phyloP scores from a whole-genome alignment of 495 filamentous ascomycete species.

The Xylaria intraflava region DNA sequence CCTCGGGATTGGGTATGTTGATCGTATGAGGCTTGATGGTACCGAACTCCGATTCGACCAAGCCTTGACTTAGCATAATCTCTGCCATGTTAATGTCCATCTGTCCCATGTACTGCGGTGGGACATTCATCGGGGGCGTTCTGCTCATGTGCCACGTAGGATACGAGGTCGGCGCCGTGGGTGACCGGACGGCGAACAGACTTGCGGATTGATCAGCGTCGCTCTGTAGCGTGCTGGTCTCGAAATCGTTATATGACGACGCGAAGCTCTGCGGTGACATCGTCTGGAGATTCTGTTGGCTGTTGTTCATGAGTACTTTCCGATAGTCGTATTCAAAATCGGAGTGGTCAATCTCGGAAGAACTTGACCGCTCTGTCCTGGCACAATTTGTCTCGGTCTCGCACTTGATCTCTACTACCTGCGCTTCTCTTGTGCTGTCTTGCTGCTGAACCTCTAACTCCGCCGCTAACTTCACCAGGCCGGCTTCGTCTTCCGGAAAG shows the following conservation, averaged over 20 bases:
- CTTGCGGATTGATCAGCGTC: constrained; percentile 20
- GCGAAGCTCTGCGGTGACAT: constrained; percentile 42
- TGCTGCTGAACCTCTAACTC: constrained; percentile 40
- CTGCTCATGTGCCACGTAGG: constrained; percentile 32
- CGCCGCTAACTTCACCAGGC: constrained; percentile 43
- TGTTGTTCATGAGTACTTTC: constrained; percentile 28
- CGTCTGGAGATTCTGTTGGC: constrained; percentile 28
- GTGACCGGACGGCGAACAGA: constrained; percentile 28
- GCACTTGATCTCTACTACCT: constrained; percentile 27
- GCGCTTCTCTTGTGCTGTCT: constrained; percentile 24
- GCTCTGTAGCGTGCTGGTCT: constrained; percentile 27
- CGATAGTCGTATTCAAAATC: constrained; percentile 47
- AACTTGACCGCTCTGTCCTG: constrained; percentile 43
- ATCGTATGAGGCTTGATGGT: constrained; percentile 44
- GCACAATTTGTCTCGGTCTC: constrained; percentile 30
- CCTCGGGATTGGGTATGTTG: constrained; percentile 37
- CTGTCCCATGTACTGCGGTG: constrained; percentile 25
- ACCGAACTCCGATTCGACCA: constrained; percentile 39
- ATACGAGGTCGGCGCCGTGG: constrained; percentile 20
- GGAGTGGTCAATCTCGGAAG: constrained; percentile 47
- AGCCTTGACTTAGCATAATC: constrained; percentile 36
- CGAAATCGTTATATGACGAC: constrained; percentile 36
- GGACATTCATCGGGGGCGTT: constrained; percentile 26
- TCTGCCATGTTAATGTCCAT: constrained; percentile 36
- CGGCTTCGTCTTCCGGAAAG: constrained; percentile 49